These are phyloP conservation scores for Calonectria pteridis DNA, from an alignment of 2,329 filamentous ascomycete species.

Conservation along the genomic window DNA sequence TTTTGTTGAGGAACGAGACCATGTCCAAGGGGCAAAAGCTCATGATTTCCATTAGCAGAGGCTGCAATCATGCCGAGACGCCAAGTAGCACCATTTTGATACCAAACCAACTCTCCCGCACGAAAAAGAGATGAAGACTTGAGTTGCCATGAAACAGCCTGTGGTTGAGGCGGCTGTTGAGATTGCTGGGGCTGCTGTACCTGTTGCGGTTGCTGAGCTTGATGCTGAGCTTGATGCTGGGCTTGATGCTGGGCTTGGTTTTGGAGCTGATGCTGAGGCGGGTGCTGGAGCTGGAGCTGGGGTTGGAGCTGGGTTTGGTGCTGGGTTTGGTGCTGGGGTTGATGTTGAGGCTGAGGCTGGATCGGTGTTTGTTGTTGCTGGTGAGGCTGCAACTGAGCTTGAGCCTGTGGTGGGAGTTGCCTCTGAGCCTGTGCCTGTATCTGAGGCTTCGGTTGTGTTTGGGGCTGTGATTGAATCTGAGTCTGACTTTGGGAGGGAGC, in stretches of 20 bases:
- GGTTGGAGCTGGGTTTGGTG: slow-evolving; percentile 28
- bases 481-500: background rate
- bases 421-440: background rate
- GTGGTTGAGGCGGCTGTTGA: slow-evolving; percentile 38
- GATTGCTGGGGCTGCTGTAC: slow-evolving; percentile 20
- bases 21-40: slow-evolving; percentile 58
- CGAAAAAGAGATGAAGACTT: slow-evolving; percentile 55
- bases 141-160: slow-evolving; percentile 48
- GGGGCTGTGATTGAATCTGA: slow-evolving; percentile 6
- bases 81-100: slow-evolving; percentile 60
- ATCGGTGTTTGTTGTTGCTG: background rate
- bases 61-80: slow-evolving; percentile 60
- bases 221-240: slow-evolving; percentile 20
- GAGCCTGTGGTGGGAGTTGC: slow-evolving; percentile 36
- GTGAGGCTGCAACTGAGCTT: slow-evolving; percentile 19
- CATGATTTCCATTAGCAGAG: slow-evolving; percentile 47
- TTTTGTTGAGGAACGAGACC: slow-evolving; percentile 52
- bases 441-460: background rate
- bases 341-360: slow-evolving; percentile 28
- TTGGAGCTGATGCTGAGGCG: slow-evolving; percentile 23
- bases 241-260: slow-evolving; percentile 35
- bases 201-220: slow-evolving; percentile 21
- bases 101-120: slow-evolving; percentile 65
- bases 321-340: slow-evolving; percentile 28
- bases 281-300: slow-evolving; percentile 21